Conservation (phyloP, 257 asterid genomes). For the Apocynum venetum region DNA sequence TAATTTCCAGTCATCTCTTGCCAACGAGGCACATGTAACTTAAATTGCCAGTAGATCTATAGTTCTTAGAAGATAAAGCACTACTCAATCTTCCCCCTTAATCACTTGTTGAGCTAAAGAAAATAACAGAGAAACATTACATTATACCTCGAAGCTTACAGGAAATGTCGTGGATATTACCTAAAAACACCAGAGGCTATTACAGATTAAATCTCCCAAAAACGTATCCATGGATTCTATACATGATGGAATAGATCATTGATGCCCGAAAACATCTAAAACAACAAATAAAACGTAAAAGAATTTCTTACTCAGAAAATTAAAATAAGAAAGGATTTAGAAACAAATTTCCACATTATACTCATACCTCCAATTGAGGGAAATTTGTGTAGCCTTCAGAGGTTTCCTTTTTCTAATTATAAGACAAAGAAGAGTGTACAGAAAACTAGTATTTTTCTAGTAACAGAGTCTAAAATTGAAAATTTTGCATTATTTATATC, state of each 20-base stretch:
- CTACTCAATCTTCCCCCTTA: background rate
- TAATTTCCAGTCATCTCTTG: background rate
- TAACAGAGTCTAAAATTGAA: background rate
- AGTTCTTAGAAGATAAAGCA: background rate
- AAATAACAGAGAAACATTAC: background rate
- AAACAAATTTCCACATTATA: background rate
- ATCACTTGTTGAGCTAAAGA: background rate
- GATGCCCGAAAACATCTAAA: background rate
- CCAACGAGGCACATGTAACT: background rate
- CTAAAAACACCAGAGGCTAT: background rate
- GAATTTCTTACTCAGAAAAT: background rate
- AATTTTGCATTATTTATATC: background rate
- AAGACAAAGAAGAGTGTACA: background rate
- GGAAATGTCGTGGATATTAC: background rate
- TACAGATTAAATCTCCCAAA: background rate
- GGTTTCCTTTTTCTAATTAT: background rate
- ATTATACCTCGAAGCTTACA: background rate
- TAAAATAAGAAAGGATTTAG: background rate
- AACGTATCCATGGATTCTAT: background rate
- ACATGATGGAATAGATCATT: background rate
- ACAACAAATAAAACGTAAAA: background rate
- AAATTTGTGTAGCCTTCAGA: background rate
- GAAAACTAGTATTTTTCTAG: background rate
- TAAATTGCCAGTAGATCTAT: background rate
- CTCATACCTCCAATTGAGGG: background rate